A percentile compares a stretch with the other conserved stretches of the same genome.
These are phyloP conservation scores for Lentithecium fluviatile DNA, from an alignment of 495 filamentous ascomycete genomes.

Conservation along the genomic window DNA sequence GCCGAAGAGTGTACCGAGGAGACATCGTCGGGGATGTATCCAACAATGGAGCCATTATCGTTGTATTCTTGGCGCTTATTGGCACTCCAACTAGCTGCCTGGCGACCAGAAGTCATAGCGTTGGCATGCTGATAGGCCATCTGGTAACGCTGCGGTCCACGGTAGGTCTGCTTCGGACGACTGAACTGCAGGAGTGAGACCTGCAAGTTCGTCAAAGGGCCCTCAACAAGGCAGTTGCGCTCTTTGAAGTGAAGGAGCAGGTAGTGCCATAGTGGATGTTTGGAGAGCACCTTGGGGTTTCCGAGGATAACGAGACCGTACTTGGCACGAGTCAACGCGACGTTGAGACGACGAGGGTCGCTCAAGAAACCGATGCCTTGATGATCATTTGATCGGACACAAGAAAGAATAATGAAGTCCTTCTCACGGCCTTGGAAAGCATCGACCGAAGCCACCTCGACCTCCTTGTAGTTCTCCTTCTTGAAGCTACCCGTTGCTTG, in stretches of 20 bases:
- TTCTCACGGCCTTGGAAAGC: slow-evolving; percentile 99
- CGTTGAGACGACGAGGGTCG: slow-evolving; percentile 95
- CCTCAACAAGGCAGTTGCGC: slow-evolving; percentile 91
- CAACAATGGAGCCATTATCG: slow-evolving; percentile 82
- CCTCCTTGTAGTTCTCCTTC: slow-evolving; percentile 98
- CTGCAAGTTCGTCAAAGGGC: slow-evolving; percentile 93
- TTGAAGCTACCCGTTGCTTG: slow-evolving; percentile 95
- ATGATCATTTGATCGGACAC: slow-evolving; percentile 97
- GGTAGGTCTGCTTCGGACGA: slow-evolving; percentile 86
- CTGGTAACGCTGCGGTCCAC: slow-evolving; percentile 84
- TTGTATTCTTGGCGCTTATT: slow-evolving; percentile 64
- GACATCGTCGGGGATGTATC: slow-evolving; percentile 95
- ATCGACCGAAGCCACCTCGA: slow-evolving; percentile 97
- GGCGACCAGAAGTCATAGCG: slow-evolving; percentile 53
- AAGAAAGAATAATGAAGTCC: slow-evolving; percentile 97
- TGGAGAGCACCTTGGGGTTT: slow-evolving; percentile 96
- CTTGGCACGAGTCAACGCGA: slow-evolving; percentile 96
- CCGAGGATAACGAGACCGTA: slow-evolving; percentile 94
- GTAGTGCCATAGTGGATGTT: slow-evolving; percentile 97
- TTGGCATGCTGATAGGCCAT: slow-evolving; percentile 73
- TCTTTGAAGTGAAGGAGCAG: slow-evolving; percentile 97
- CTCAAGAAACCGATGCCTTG: slow-evolving; percentile 99
- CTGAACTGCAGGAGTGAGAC: slow-evolving; percentile 94
- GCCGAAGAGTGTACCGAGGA: slow-evolving; percentile 93
- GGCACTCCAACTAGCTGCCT: slow-evolving; percentile 55